Evolutionary conservation across 2,329 filamentous ascomycete species (phyloP), one percentile per base, ranked within the genome.

Genomic region (Aspergillus novoparasiticus): DNA sequence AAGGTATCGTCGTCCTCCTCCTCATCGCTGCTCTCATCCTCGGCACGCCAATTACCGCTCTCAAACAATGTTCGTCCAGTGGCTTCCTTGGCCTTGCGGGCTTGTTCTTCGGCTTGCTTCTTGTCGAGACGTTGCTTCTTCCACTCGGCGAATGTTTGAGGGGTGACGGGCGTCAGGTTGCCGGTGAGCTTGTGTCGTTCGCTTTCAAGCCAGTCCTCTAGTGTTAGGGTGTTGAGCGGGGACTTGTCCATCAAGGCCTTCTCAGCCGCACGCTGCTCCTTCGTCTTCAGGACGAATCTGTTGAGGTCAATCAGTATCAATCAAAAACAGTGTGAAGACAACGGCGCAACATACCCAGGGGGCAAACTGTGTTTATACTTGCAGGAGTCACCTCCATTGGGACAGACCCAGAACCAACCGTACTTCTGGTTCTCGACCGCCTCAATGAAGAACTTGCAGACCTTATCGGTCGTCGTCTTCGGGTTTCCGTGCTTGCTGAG

Each of bases 391-490:
- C 92, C 94, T 68, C 93, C 94, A 75, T 98, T 98, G 54, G 95
- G 95, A 86, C 95, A 99, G 64, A 89, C 85, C 95, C 95, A 99
- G 82, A 99, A 98, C 95, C 95, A 99, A 66, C 95, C 95, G 74
- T 99, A 99, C 81, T 98, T 99, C 73, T 93, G 92, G 76, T 99
- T 95, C 81, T 99, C 95, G 66, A 99, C 95, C 30, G 95, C 95
- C 70, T 94, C 90, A 76, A 98, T 95, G 78, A 99, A 99, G 84
- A 83, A 97, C 81, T 98, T 99, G 92, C 95, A 99, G 69, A 99
- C 95, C 82, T 98, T 99, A 77, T 99, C 95, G 54, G 95, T 99
- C 6, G 91, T 92, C 26, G 94, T 97, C 77, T 90, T 89, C 64
- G 96, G 95, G 80, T 99, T 99, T 58, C 95, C 95, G 80, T 99